These are phyloP conservation scores for Hortiboletus rubellus DNA, from an alignment of 1,284 basidiomycete species.

Conservation along the genomic window DNA sequence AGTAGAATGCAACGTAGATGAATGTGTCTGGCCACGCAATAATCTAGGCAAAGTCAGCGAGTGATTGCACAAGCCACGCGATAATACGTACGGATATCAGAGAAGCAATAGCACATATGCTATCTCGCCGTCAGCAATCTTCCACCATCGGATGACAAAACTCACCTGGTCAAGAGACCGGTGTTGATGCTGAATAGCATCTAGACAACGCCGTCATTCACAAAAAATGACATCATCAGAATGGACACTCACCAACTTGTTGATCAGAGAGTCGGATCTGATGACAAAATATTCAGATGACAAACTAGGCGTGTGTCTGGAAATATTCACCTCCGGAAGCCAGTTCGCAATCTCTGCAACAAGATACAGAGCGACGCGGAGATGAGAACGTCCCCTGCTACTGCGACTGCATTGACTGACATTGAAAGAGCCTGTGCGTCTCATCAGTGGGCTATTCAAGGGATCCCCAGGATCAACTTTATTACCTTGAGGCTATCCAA, in stretches of 20 bases:
- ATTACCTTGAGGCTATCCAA: slow-evolving; percentile 35
- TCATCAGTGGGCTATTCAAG: neutral
- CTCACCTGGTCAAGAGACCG: slow-evolving; percentile 7
- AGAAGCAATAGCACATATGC: slow-evolving; percentile 41
- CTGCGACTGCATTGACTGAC: slow-evolving; percentile 52
- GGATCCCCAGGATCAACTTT: neutral
- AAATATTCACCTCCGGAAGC: slow-evolving; percentile 46
- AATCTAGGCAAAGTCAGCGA: slow-evolving; percentile 27
- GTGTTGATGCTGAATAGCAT: slow-evolving; percentile 42
- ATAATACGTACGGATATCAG: slow-evolving; percentile 41
- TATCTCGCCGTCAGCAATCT: neutral
- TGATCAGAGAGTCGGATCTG: slow-evolving; percentile 48
- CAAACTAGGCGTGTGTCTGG: too few relatives aligned
- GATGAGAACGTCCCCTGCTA: slow-evolving; percentile 54
- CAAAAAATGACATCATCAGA: neutral
- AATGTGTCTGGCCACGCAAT: slow-evolving; percentile 40
- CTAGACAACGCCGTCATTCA: slow-evolving; percentile 10
- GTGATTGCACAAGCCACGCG: neutral
- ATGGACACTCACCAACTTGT: slow-evolving; percentile 35
- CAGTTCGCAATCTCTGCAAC: slow-evolving; percentile 52
- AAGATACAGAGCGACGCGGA: slow-evolving; percentile 49
- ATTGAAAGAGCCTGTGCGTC: slow-evolving; percentile 44
- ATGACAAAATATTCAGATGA: neutral
- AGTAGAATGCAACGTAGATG: slow-evolving; percentile 50
- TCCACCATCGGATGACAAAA: neutral